Conservation (phyloP, 768 basidiomycete genomes). For the Imleria badia region DNA sequence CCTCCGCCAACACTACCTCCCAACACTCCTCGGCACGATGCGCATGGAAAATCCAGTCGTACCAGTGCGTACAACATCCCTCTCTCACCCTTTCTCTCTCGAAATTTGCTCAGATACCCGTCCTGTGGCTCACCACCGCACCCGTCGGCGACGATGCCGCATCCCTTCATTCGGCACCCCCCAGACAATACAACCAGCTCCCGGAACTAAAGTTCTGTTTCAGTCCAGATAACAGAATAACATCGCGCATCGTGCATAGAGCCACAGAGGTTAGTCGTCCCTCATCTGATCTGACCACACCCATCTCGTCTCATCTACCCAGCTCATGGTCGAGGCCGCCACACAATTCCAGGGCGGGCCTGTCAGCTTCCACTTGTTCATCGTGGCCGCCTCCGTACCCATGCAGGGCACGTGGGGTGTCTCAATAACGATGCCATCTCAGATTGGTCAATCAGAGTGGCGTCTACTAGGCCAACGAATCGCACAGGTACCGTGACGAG, state of each 20-base stretch:
- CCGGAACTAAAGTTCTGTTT: constrained; percentile 44
- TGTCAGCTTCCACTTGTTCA: constrained; percentile 48
- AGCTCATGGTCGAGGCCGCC: constrained; percentile 33
- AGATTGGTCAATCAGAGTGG: constrained; percentile 40
- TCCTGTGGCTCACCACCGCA: constrained; percentile 48
- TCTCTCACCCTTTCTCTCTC: background rate
- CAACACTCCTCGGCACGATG: constrained; percentile 42
- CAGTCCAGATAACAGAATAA: constrained; percentile 44
- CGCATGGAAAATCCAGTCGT: constrained; percentile 38
- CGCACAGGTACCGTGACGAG: constrained; percentile 40
- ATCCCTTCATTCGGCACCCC: constrained; percentile 23
- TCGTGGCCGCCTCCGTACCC: constrained; percentile 53
- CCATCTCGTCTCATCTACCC: background rate
- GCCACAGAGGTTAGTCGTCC: constrained; percentile 43
- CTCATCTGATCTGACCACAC: background rate
- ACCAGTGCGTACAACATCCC: constrained; percentile 37
- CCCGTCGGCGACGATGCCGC: constrained; percentile 34
- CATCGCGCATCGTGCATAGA: constrained; percentile 41
- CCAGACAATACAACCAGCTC: constrained; percentile 43
- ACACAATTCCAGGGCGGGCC: constrained; percentile 31
- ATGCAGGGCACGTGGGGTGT: constrained; percentile 29
- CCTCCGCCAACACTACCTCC: constrained; percentile 48
- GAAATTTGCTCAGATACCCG: constrained; percentile 27
- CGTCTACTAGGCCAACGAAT: constrained; percentile 42
- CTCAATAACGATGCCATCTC: constrained; percentile 25